These are phyloP conservation scores for Haplosporangium sp. DNA, from an alignment of 371 early-diverging fungal genomes.

Conservation along the genomic window DNA sequence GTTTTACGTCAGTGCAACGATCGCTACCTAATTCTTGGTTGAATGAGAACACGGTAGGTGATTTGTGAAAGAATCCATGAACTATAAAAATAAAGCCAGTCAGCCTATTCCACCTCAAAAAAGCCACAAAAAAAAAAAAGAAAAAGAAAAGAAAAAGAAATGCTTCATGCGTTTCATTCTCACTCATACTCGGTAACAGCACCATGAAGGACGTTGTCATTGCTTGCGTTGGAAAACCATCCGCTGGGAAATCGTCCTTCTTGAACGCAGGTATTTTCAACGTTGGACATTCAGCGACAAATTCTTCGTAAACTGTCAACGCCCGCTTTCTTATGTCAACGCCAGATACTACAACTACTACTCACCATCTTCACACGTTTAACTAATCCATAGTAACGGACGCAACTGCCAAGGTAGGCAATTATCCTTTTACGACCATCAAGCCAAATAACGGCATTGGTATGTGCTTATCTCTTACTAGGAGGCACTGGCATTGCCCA, in stretches of 20 bases:
- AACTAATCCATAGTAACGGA: constrained; percentile 67
- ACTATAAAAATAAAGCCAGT: neutral
- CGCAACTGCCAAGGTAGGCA: constrained; percentile 87
- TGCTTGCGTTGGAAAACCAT: constrained; percentile 86
- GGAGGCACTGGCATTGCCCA: neutral
- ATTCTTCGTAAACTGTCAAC: neutral
- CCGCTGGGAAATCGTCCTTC: constrained; percentile 79
- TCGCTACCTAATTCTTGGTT: no score
- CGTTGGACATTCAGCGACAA: neutral
- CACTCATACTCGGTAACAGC: neutral
- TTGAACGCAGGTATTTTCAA: constrained; percentile 65
- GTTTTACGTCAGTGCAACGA: neutral
- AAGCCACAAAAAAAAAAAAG: constrained; percentile 9
- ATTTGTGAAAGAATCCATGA: neutral
- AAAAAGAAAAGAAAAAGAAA: neutral
- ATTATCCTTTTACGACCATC: constrained; percentile 88
- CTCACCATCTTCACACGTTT: neutral
- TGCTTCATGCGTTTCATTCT: neutral
- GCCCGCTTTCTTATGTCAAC: no score
- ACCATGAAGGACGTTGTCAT: constrained; percentile 69
- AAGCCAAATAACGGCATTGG: constrained; percentile 79
- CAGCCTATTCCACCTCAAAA: neutral
- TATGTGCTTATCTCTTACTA: neutral
- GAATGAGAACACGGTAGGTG: neutral
- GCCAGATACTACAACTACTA: neutral